These are phyloP conservation scores for Mucor sp. DNA, from an alignment of 371 early-diverging fungal genomes.

Conservation along the genomic window DNA sequence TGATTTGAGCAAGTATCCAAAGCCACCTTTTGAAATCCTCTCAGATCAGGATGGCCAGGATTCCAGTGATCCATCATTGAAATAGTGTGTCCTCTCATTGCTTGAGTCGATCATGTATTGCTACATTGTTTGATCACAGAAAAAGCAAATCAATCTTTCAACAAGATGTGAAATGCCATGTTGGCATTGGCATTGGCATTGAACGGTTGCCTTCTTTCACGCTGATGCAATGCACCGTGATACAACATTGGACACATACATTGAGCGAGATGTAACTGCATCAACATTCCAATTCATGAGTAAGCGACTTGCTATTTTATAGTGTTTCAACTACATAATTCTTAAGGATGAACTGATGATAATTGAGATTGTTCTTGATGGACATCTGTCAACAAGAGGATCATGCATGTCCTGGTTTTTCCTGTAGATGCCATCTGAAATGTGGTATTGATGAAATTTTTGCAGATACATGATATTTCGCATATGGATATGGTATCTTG, in stretches of 20 bases:
- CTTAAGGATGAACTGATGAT: neutral
- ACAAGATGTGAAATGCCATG: no score
- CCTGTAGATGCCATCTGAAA: no score
- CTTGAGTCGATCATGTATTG: neutral
- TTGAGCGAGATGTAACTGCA: neutral
- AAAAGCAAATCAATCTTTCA: neutral
- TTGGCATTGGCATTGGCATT: no score
- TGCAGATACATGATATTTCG: no score
- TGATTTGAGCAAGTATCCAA: neutral
- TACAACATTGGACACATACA: no score
- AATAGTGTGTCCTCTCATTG: neutral
- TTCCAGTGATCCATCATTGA: neutral
- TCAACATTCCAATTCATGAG: neutral
- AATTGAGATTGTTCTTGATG: neutral
- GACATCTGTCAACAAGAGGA: neutral
- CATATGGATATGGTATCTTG: no score
- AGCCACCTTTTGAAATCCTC: neutral
- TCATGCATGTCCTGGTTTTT: no score
- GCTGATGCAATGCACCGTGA: no score
- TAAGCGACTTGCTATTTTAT: neutral
- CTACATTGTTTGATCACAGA: neutral
- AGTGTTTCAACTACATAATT: neutral
- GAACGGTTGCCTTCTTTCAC: no score
- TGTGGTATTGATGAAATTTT: no score
- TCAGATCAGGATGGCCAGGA: neutral